Base-by-base conservation (phyloP, 768 basidiomycete species). In the Macrolepiota dolichaula region DNA sequence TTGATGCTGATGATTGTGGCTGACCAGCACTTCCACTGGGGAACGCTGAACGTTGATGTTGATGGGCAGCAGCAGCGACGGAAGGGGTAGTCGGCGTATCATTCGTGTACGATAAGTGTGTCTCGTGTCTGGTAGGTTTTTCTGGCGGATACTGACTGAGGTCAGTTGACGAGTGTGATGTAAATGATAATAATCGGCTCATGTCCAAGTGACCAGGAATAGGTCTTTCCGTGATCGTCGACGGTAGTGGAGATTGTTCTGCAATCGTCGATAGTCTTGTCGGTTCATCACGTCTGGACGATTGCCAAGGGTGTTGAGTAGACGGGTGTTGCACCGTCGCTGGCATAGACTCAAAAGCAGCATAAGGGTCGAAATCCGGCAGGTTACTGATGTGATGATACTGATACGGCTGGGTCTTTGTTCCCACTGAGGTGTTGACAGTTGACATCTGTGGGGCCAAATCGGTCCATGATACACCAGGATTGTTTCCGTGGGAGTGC, bases 251-350 rank as follows among this genome's bases (percentile, higher is more conserved):
- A n/a, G 59, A 61, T 1, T 13, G 53, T 19, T 61, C 59, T n/a
- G 59, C 55, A 22, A 61, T 61, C 4, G 52, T 61, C 4, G 59
- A 61, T 1, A 61, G 27, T 10, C 52, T 37, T 6, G 44, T 61
- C 9, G 59, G 52, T 13, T 27, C 32, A 22, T 55, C 54, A 51
- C 12, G 57, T 5, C 29, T 7, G 7, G 29, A 32, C 29, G 15
- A 24, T n/a, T 5, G 6, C 17, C 15, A 24, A 12, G 35, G 15
- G 12, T 22, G 35, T 11, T 57, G 49, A 17, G 36, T 13, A 13
- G 3, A 38, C 12, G 36, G 25, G n/a, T 36, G 9, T 52, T 54
- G 52, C 9, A 13, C 11, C 15, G 47, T 19, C 7, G 25, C 22
- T 12, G 11, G 22, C 6, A 13, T 19, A 13, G 47, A 19, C 2